Percentiles rank a stretch among this genome's conserved stretches.
These are phyloP conservation scores for Paramecium sexaurelia DNA, from an alignment of 73 alveolate species.

Conservation along the genomic window DNA sequence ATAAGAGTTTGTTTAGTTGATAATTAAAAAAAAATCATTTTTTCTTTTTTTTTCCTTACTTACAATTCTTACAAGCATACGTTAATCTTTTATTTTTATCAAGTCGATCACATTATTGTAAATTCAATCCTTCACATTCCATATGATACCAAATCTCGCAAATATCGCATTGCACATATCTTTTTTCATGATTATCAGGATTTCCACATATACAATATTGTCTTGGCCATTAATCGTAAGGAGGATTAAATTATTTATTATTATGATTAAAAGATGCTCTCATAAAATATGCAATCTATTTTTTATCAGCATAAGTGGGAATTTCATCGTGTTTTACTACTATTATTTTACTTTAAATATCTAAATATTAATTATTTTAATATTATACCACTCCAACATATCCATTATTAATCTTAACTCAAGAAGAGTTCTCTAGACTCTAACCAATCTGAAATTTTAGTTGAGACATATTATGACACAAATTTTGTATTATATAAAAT, in stretches of 20 bases:
- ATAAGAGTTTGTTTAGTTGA: too few species aligned
- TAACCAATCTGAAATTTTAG: background rate
- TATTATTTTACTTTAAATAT: background rate
- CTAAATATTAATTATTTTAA: background rate
- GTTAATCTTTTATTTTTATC: background rate
- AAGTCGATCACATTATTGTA: background rate
- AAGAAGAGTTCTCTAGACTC: background rate
- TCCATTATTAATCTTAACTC: background rate
- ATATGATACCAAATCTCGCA: background rate
- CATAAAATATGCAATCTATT: background rate
- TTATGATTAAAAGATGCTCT: background rate
- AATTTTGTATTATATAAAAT: background rate
- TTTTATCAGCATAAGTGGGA: background rate
- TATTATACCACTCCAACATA: constrained; percentile 7
- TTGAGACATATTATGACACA: background rate
- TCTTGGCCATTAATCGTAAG: background rate
- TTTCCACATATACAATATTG: background rate
- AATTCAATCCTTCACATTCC: background rate
- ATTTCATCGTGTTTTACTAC: background rate
- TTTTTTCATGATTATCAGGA: background rate
- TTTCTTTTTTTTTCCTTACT: background rate
- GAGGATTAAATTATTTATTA: background rate
- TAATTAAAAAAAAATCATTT: background rate
- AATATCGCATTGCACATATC: background rate
- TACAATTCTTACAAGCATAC: background rate